These are phyloP conservation scores for Podaxis sp. DNA, from an alignment of 768 basidiomycete species.

Conservation along the genomic window DNA sequence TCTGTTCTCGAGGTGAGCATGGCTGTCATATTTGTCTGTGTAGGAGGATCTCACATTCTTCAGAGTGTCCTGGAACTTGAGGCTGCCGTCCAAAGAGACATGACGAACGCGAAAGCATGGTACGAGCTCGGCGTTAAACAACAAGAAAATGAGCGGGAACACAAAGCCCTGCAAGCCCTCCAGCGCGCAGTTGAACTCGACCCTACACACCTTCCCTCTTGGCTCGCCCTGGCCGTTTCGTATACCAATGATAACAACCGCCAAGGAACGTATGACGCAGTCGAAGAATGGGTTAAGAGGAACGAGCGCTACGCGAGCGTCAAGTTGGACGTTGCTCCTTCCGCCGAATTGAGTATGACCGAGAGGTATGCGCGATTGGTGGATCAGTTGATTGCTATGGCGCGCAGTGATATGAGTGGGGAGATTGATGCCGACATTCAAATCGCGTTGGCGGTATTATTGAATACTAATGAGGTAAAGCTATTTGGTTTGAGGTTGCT, in stretches of 20 bases:
- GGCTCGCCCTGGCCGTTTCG: constrained; percentile 89
- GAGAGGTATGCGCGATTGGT: constrained; percentile 57
- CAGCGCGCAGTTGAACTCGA: constrained; percentile 79
- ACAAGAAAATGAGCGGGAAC: constrained; percentile 96
- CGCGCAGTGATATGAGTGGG: constrained; percentile 51
- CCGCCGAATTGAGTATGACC: constrained; percentile 27
- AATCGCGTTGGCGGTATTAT: constrained; percentile 87
- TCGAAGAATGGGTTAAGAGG: constrained; percentile 78
- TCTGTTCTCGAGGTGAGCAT: constrained; percentile 41
- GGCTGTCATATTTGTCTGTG: constrained; percentile 6
- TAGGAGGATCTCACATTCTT: constrained; percentile 15
- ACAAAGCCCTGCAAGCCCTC: constrained; percentile 84
- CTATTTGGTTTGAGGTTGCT: constrained; percentile 5
- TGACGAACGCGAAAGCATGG: constrained; percentile 74
- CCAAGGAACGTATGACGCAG: constrained; percentile 69
- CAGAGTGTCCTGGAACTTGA: constrained; percentile 89
- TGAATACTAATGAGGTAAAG: constrained; percentile 87
- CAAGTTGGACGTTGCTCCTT: constrained; percentile 36
- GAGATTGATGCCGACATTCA: constrained; percentile 92
- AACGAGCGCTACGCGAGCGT: constrained; percentile 50
- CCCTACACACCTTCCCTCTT: constrained; percentile 70
- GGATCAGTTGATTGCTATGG: constrained; percentile 81
- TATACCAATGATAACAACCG: constrained; percentile 88
- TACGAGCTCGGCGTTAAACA: constrained; percentile 93
- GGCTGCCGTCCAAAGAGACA: constrained; percentile 81